A percentile compares a stretch with the other conserved stretches of the same genome.
These are phyloP conservation scores for Crassisporium funariophilum DNA, from an alignment of 768 basidiomycete genomes.

Conservation along the genomic window DNA sequence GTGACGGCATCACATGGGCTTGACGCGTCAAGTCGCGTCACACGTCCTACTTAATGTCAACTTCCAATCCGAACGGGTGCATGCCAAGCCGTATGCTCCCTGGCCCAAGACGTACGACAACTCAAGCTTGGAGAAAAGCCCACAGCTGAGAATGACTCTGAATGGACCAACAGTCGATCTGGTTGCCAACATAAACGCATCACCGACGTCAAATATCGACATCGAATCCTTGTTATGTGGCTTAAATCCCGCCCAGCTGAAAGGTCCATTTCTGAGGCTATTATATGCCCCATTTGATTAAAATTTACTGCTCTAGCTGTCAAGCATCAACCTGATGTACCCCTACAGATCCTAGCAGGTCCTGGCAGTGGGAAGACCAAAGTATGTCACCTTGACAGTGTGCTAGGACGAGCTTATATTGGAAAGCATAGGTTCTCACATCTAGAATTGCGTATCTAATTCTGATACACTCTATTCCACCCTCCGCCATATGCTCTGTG, in stretches of 20 bases:
- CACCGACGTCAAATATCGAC: too few relatives aligned
- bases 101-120: background rate
- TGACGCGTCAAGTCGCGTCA: background rate
- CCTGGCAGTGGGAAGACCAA: conserved; percentile 77
- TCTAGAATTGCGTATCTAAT: conserved; percentile 71
- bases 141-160: too few relatives aligned
- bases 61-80: too few relatives aligned
- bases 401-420: too few relatives aligned
- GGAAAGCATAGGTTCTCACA: conserved; percentile 68
- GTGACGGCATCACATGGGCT: too few relatives aligned
- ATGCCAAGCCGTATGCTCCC: background rate
- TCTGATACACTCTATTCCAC: conserved; percentile 47
- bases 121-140: too few relatives aligned
- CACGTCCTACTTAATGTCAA: too few relatives aligned
- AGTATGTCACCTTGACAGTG: too few relatives aligned
- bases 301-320: conserved; percentile 62
- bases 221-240: background rate
- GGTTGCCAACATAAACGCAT: too few relatives aligned
- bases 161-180: too few relatives aligned
- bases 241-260: conserved; percentile 41
- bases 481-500: conserved; percentile 71
- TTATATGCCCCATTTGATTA: background rate
- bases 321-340: conserved; percentile 56
- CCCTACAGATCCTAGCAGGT: conserved; percentile 82
- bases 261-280: conserved; percentile 31